These are phyloP conservation scores for Pseudevernia furfuracea DNA, from an alignment of 495 filamentous ascomycete species.

Conservation along the genomic window DNA sequence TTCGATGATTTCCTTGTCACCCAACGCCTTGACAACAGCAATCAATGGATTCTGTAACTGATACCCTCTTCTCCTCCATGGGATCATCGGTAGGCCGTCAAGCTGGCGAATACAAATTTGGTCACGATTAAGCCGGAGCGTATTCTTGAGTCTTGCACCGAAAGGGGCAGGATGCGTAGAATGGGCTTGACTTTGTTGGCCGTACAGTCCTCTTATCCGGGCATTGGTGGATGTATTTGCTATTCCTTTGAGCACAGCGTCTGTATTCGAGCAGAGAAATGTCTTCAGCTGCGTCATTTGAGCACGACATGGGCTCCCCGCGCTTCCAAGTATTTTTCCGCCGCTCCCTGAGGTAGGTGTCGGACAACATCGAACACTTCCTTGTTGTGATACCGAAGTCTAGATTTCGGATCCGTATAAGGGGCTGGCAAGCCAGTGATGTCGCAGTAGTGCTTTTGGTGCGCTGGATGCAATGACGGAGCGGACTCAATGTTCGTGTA, in stretches of 20 bases:
- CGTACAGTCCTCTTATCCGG: constrained; percentile 40
- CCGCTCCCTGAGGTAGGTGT: constrained; percentile 64
- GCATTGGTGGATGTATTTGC: background rate
- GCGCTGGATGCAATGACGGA: constrained; percentile 66
- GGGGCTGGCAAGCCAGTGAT: constrained; percentile 81
- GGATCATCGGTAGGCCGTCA: constrained; percentile 47
- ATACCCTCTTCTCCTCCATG: constrained; percentile 34
- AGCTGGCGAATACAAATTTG: constrained; percentile 49
- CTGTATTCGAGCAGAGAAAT: background rate
- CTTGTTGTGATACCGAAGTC: constrained; percentile 78
- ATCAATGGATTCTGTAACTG: constrained; percentile 49
- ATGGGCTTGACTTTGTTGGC: constrained; percentile 86
- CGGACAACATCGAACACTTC: constrained; percentile 81
- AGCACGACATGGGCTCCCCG: constrained; percentile 86
- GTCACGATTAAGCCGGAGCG: constrained; percentile 97
- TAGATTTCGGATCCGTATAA: constrained; percentile 90
- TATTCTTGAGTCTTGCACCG: constrained; percentile 64
- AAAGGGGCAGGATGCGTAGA: constrained; percentile 74
- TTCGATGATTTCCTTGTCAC: background rate
- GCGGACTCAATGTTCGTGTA: constrained; percentile 94
- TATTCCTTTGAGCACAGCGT: too few relatives aligned
- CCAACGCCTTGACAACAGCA: constrained; percentile 49
- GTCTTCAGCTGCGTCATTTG: constrained; percentile 50
- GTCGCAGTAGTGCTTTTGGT: constrained; percentile 82
- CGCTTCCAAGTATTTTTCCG: constrained; percentile 81